Evolutionary conservation across 2,329 filamentous ascomycete species (phyloP).

Genomic region (Cytospora leucostoma): DNA sequence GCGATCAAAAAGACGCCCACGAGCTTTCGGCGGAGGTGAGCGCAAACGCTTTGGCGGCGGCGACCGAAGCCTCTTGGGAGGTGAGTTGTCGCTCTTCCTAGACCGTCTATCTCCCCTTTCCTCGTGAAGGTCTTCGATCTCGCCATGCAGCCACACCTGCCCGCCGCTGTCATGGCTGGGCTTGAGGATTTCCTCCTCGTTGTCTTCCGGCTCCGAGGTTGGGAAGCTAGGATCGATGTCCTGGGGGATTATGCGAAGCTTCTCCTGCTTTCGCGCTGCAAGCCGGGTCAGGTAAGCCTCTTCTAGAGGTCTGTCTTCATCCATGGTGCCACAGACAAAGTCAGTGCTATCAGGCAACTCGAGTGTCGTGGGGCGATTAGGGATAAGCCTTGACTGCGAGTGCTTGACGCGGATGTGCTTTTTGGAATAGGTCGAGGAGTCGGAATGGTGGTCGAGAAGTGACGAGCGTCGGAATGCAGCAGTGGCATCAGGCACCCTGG

Average conservation of each 20-base stretch:
- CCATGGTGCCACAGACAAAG: conserved; percentile 97
- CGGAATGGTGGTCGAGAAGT: conserved; percentile 52
- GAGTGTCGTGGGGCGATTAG: conserved; percentile 68
- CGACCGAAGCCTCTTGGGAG: conserved; percentile 64
- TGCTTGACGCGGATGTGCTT: conserved; percentile 22
- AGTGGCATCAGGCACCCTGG: conserved; percentile 42
- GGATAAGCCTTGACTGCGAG: conserved; percentile 41
- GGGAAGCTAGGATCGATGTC: conserved; percentile 98
- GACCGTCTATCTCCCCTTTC: conserved; percentile 53
- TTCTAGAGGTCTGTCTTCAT: conserved; percentile 93
- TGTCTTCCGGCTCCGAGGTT: conserved; percentile 86
- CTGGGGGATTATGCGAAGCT: conserved; percentile 83
- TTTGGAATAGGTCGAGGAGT: conserved; percentile 60
- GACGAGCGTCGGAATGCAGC: conserved; percentile 44
- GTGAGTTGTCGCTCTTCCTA: conserved; percentile 52
- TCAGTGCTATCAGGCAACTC: conserved; percentile 96
- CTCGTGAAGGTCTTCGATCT: conserved; percentile 66
- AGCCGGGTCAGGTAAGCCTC: conserved; percentile 87
- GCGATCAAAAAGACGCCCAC: conserved; percentile 61
- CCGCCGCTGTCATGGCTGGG: conserved; percentile 65
- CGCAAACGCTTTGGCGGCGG: conserved; percentile 50
- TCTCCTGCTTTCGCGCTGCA: conserved; percentile 77
- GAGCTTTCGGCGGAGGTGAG: conserved; percentile 54
- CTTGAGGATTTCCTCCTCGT: conserved; percentile 72
- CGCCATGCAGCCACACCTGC: conserved; percentile 69